Base-by-base conservation (phyloP, 345 rosid genomes). In the Pelargonium nanum region DNA sequence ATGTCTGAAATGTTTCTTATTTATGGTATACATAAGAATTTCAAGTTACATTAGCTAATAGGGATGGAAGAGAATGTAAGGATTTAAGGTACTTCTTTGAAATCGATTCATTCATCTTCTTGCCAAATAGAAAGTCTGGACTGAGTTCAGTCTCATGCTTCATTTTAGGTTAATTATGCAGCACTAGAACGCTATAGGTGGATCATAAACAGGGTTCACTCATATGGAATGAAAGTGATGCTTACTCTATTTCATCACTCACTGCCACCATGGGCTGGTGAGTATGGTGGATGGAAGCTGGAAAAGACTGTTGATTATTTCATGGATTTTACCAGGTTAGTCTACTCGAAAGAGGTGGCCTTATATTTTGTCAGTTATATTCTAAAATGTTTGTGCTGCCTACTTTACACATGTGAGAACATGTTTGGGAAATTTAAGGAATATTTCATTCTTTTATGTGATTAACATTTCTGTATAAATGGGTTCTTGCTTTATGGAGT, bases 181-280 rank as follows among this genome's bases (percentile, higher is more conserved):
- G 98, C 98, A 48, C 59, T 92, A 25, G 91, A 85, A 70, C 85
- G 91, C 57, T 92, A 86, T 69, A 92, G 84, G 64, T 89, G 96
- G 96, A 92, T 89, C 59, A 77, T 92, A 48, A 23, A 58, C 26
- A 82, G 86, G 82, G 91, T 92, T 65, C 96, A 67, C 55, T 75
- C 81, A 52, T 77, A 79, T 68, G 98, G 95, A 69, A 89, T 92
- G 98, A 92, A 85, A 77, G 98, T 89, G 77, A 92, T 92, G 98
- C 85, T 86, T 56, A 92, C 96, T 28, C 74, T 92, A 26, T 92
- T 92, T 70, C 98, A 92, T 74, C 98, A 92, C 71, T 89, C 98
- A 22, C 69, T 92, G 74, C 98, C 98, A 53, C 89, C 93, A 24
- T 92, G 96, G 96, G 98, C 96, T 58, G 83, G 89, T 78, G 96